Conservation (phyloP, 2,329 filamentous ascomycete species). For the Colletotrichum salicis region DNA sequence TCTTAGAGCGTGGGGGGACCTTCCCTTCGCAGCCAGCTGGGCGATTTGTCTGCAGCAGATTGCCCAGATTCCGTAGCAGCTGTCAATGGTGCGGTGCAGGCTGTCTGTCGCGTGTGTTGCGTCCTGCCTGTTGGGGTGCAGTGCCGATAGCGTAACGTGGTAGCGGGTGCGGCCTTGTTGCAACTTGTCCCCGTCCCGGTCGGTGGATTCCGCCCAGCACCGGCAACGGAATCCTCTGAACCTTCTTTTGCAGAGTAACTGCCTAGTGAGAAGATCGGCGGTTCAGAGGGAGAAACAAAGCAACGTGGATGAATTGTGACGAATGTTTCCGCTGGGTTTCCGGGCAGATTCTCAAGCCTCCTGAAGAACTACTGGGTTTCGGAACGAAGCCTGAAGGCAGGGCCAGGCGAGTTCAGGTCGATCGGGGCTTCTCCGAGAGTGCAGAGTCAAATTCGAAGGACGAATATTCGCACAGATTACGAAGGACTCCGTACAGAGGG, state of each 20-base stretch:
- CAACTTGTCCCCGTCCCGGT: background rate
- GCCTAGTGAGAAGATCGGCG: background rate
- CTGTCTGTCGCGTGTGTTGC: background rate
- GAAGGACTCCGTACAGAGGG: background rate
- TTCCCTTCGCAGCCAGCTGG: conserved; percentile 11
- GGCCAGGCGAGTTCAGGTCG: background rate
- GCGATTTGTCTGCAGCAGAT: background rate
- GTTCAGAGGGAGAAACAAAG: background rate
- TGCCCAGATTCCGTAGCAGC: background rate
- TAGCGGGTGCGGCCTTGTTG: background rate
- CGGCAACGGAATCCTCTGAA: background rate
- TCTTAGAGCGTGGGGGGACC: background rate
- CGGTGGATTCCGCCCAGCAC: conserved; percentile 21
- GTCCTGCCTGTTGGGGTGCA: background rate
- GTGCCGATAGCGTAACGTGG: conserved; percentile 12
- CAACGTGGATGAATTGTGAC: conserved; percentile 7
- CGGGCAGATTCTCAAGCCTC: background rate
- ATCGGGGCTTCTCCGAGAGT: background rate
- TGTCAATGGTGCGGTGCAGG: background rate
- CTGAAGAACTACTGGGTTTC: background rate
- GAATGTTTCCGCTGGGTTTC: background rate
- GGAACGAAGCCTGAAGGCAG: too few species aligned
- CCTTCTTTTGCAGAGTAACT: background rate
- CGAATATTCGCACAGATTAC: background rate
- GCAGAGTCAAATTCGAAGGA: background rate